Evolutionary conservation across 2,329 filamentous ascomycete species (phyloP).

Genomic region (Aciculosporium take): DNA sequence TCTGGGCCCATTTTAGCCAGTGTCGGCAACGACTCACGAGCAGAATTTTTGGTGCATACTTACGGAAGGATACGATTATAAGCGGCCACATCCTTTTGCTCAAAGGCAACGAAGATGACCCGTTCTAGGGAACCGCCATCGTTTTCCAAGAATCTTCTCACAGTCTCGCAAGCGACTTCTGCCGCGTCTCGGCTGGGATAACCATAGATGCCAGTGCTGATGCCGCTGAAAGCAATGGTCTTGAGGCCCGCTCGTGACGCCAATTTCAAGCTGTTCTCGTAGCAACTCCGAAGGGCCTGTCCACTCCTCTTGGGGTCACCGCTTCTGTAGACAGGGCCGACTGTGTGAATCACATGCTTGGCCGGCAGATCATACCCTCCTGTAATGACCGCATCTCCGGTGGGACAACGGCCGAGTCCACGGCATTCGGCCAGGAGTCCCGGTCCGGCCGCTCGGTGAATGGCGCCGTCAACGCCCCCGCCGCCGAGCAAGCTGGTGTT

Average conservation of each 20-base stretch:
- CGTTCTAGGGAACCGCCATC: conserved; percentile 42
- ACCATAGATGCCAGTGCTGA: conserved; percentile 84
- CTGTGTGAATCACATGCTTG: conserved; percentile 73
- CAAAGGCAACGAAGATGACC: conserved; percentile 77
- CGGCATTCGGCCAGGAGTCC: conserved; percentile 55
- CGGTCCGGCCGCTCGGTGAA: conserved; percentile 68
- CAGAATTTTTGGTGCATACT: conserved; percentile 8
- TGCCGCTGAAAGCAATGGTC: conserved; percentile 66
- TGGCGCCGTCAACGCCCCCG: conserved; percentile 81
- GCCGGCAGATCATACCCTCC: conserved; percentile 61
- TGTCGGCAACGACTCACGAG: background rate
- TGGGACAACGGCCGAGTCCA: conserved; percentile 56
- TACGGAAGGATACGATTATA: conserved; percentile 64
- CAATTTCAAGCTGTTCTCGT: conserved; percentile 56
- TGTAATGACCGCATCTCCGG: conserved; percentile 75
- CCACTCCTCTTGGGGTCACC: conserved; percentile 22
- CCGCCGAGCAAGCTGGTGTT: conserved; percentile 68
- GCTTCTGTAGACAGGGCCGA: conserved; percentile 62
- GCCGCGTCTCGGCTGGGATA: conserved; percentile 68
- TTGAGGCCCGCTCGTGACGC: conserved; percentile 52
- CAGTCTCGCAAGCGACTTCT: conserved; percentile 47
- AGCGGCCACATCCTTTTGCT: conserved; percentile 58
- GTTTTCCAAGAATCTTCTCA: conserved; percentile 39
- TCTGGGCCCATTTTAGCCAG: conserved; percentile 7
- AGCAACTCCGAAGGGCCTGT: conserved; percentile 46